A percentile compares a stretch with the other conserved stretches of the same genome.
Evolutionary conservation across 148 eudicot species (phyloP).

Genomic region (Cornus kousa): DNA sequence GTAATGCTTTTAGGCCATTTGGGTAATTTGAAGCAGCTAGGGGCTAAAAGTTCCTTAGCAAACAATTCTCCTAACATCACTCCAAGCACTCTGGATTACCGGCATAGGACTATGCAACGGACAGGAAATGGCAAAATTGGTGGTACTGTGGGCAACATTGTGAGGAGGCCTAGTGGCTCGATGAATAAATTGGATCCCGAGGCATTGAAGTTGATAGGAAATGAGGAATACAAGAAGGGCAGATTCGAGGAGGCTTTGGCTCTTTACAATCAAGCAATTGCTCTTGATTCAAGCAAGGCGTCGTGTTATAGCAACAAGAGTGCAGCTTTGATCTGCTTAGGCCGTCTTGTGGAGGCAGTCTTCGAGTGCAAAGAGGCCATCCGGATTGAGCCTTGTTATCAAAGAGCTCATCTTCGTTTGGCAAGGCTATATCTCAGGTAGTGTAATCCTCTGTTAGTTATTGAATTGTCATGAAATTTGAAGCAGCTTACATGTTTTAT

Average conservation of each 20-base stretch:
- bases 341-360: slow-evolving; percentile 63
- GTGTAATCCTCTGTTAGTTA: background rate
- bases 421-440: slow-evolving; percentile 68
- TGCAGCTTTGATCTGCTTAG: slow-evolving; percentile 68
- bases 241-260: slow-evolving; percentile 66
- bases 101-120: background rate
- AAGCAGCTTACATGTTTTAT: too few species aligned
- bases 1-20: slow-evolving; percentile 42
- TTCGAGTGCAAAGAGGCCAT: slow-evolving; percentile 63
- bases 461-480: too few species aligned
- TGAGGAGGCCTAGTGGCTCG: slow-evolving; percentile 14
- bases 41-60: background rate
- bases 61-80: background rate
- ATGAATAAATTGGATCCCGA: slow-evolving; percentile 47
- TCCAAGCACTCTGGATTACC: slow-evolving; percentile 6
- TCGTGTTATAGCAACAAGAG: slow-evolving; percentile 57
- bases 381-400: slow-evolving; percentile 56
- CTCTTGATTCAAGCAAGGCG: slow-evolving; percentile 51
- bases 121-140: slow-evolving; percentile 19
- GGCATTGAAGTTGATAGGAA: slow-evolving; percentile 53
- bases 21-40: slow-evolving; percentile 37
- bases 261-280: slow-evolving; percentile 58
- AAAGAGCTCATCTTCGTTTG: slow-evolving; percentile 67
- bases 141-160: slow-evolving; percentile 14
- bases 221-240: slow-evolving; percentile 64